Conservation (phyloP, 2,329 filamentous ascomycete species). For the Diaporthe velutina region DNA sequence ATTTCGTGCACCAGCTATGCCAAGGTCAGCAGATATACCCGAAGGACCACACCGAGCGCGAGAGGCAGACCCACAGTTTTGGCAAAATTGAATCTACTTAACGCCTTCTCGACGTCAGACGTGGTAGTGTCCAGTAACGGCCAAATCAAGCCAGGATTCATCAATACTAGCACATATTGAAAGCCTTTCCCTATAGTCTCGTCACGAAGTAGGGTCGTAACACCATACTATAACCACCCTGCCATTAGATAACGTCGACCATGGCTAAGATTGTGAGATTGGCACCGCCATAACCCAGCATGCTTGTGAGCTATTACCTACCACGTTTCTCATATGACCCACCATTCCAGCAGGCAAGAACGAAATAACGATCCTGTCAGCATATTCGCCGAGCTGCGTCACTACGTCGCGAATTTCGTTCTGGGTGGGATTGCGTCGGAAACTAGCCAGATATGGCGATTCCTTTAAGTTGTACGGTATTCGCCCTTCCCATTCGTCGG, state of each 20-base stretch:
- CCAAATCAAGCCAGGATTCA: not conserved
- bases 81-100: not conserved
- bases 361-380: not conserved
- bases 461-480: not conserved
- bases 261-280: no score
- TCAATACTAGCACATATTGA: not conserved
- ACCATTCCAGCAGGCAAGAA: not conserved
- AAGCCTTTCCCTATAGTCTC: no score
- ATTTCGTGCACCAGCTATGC: not conserved
- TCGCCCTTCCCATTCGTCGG: not conserved
- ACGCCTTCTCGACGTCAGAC: not conserved
- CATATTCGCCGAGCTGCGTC: not conserved
- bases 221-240: not conserved
- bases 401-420: not conserved
- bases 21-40: not conserved
- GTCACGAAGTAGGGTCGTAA: not conserved
- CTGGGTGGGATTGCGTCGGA: not conserved
- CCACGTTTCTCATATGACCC: fast-evolving
- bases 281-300: not conserved
- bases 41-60: no score
- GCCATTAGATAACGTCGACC: not conserved
- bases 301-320: not conserved
- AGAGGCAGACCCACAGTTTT: not conserved
- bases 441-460: not conserved
- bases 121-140: not conserved